phyloP scores from a whole-genome alignment of 331 rosid genomes.

The Quercus phellos region DNA sequence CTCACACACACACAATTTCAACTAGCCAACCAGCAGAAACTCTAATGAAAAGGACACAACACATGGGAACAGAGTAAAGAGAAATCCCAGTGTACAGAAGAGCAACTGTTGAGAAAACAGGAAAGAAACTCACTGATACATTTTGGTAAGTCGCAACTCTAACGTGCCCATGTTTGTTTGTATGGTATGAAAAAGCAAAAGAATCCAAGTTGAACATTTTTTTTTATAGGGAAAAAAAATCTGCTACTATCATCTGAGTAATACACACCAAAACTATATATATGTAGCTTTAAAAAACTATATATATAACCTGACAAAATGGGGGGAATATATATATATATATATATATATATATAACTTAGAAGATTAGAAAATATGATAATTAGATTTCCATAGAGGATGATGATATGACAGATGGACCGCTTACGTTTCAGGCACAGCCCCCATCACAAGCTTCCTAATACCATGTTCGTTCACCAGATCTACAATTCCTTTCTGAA shows the following conservation, averaged over 20 bases:
- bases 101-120: background rate
- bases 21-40: background rate
- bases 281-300: no score
- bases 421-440: constrained; percentile 61
- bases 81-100: background rate
- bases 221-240: no score
- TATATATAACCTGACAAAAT: no score
- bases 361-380: background rate
- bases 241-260: no score
- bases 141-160: background rate
- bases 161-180: background rate
- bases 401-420: constrained; percentile 1
- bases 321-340: no score
- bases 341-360: background rate
- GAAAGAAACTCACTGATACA: background rate
- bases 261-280: no score
- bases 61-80: background rate
- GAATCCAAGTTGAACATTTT: no score
- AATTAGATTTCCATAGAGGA: constrained; percentile 1
- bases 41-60: background rate
- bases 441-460: constrained; percentile 81
- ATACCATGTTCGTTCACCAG: constrained; percentile 43
- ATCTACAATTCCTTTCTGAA: constrained; percentile 76
- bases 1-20: constrained; percentile 3
- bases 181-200: no score